Evolutionary conservation across 176 grass and related monocot species (phyloP), one percentile per base, ranked within the genome.

Genomic region (Oryza punctata): DNA sequence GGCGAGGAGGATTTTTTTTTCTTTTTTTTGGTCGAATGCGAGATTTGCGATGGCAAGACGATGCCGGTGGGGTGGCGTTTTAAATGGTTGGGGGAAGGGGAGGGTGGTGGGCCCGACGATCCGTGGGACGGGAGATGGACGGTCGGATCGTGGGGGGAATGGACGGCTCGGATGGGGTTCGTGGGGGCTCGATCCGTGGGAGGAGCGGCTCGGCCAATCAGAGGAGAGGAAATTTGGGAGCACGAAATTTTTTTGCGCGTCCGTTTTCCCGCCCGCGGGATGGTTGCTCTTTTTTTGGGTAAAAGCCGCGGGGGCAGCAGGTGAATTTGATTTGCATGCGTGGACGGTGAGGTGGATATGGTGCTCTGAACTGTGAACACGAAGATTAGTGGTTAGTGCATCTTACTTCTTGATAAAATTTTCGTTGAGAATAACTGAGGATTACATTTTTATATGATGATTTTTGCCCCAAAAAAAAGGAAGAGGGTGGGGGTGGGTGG

Each of bases 91-190:
- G 12, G 12, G 47, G 78, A 13, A 11, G 32, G 25, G 40, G 3
- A 18, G 0, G n/a, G 11, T 70, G 25, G 89, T 87, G 85, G 85
- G 70, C 70, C 85, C 50, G 50, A 76, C 21, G 80, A 90, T 90
- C 89, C 84, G 84, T 1, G 89, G 19, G 29, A 3, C 18, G 1
- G 13, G 30, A 16, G 2, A 9, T 29, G 40, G 28, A 26, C 84
- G 0, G 50, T 52, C 3, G 1, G 84, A 91, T 91, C 63, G 1
- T 1, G 19, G 3, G 63, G 25, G 0, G 0, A 0, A 0, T 67
- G 25, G 66, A 88, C 60, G 90, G 86, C 2, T 2, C 3, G 0
- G 87, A 88, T 87, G 84, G 2, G 7, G 38, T 21, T 4, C 25
- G 0, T 7, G 4, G 37, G 25, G 37, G 27, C 1, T 3, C 66